Conservation (phyloP, 352 stramenopile genomes). For the Globisporangium abappressorium region DNA sequence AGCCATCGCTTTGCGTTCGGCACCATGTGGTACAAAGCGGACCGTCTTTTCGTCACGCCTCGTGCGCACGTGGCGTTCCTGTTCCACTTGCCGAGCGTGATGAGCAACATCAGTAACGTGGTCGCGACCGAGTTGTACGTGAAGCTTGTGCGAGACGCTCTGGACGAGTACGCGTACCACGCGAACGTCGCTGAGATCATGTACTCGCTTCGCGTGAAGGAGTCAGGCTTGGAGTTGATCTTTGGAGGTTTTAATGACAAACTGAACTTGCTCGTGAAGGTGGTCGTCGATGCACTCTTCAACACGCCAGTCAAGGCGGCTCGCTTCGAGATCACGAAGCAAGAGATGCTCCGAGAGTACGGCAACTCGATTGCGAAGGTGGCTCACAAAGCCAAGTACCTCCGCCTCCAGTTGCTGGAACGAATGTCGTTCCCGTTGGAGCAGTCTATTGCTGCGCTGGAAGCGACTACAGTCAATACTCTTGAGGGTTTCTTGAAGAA, state of each 20-base stretch:
- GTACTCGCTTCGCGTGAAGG: constrained; percentile 67
- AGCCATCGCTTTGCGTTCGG: constrained; percentile 39
- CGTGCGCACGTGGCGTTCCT: constrained; percentile 55
- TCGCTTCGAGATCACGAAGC: constrained; percentile 60
- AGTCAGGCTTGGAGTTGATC: constrained; percentile 57
- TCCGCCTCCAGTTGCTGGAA: constrained; percentile 61
- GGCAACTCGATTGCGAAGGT: constrained; percentile 63
- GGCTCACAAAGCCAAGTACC: constrained; percentile 56
- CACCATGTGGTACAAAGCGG: constrained; percentile 63
- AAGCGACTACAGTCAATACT: constrained; percentile 33
- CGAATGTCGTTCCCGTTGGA: constrained; percentile 45
- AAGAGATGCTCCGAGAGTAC: constrained; percentile 71
- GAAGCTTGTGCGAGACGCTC: constrained; percentile 56
- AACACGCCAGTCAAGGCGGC: constrained; percentile 37
- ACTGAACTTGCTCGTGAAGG: constrained; percentile 53
- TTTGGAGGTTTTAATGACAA: constrained; percentile 83
- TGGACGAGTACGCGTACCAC: constrained; percentile 76
- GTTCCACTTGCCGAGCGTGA: constrained; percentile 50
- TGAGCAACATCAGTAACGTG: constrained; percentile 34
- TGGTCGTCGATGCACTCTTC: constrained; percentile 59
- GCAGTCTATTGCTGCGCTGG: constrained; percentile 41
- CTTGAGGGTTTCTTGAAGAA: constrained; percentile 39
- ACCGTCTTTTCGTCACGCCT: constrained; percentile 56
- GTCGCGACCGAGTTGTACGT: constrained; percentile 55
- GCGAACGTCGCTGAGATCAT: constrained; percentile 70